Conservation (phyloP, 352 stramenopile genomes). For the Globisporangium canariense region DNA sequence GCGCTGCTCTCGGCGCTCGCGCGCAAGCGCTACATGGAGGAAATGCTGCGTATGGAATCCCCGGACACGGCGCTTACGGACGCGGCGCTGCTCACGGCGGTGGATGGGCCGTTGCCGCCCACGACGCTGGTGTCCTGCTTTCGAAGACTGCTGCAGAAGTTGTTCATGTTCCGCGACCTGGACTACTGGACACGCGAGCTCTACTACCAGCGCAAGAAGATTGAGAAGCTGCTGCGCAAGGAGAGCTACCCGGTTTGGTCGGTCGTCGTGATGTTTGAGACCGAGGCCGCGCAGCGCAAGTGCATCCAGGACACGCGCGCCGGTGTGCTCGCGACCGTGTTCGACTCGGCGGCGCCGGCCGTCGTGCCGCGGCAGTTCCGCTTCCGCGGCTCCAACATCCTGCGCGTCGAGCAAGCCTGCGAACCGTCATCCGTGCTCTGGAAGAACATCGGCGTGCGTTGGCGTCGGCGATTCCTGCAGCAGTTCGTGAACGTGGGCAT, state of each 20-base stretch:
- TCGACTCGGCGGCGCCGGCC: conserved; percentile 32
- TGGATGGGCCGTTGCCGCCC: conserved; percentile 24
- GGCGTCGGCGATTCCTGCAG: conserved; percentile 32
- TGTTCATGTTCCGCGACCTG: conserved; percentile 45
- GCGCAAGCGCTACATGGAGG: conserved; percentile 62
- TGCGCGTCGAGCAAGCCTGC: conserved; percentile 57
- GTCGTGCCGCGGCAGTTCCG: conserved; percentile 33
- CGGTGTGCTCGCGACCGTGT: conserved; percentile 40
- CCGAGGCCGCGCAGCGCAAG: conserved; percentile 49
- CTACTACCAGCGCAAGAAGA: conserved; percentile 35
- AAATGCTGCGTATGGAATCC: conserved; percentile 69
- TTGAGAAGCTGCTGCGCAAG: conserved; percentile 30
- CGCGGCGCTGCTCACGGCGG: conserved; percentile 36
- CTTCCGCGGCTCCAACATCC: conserved; percentile 69
- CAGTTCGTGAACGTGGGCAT: conserved; percentile 45
- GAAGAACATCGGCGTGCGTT: conserved; percentile 56
- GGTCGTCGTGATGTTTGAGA: conserved; percentile 81
- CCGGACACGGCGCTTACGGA: conserved; percentile 28
- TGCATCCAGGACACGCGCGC: conserved; percentile 51
- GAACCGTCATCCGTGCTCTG: conserved; percentile 72
- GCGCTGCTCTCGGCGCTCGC: conserved; percentile 51
- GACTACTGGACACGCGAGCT: conserved; percentile 61
- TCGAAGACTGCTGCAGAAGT: conserved; percentile 33
- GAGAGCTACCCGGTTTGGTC: conserved; percentile 60
- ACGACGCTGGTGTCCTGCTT: conserved; percentile 17